Percentiles rank a stretch among this genome's conserved stretches.
These are phyloP conservation scores for Apiospora aurea DNA, from an alignment of 2,329 filamentous ascomycete species.

Conservation along the genomic window DNA sequence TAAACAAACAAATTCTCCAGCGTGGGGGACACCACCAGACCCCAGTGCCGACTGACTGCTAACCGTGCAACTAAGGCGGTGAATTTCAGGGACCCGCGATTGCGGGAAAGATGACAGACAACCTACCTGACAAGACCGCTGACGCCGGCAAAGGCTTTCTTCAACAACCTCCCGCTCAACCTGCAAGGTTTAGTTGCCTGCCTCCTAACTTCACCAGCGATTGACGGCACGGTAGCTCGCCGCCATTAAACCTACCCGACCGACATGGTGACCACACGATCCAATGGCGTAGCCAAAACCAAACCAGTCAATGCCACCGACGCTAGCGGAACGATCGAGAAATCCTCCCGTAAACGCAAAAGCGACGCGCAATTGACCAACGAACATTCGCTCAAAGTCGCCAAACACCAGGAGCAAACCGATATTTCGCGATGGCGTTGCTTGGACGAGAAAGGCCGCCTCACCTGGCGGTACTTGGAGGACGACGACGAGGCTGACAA, in stretches of 20 bases:
- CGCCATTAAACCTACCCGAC: constrained; percentile 6
- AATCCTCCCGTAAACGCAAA: constrained; percentile 49
- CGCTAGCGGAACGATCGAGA: constrained; percentile 21
- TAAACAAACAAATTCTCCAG: constrained; percentile 2
- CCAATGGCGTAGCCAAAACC: constrained; percentile 33
- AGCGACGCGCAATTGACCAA: constrained; percentile 46
- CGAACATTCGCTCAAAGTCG: constrained; percentile 48
- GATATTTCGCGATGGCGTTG: constrained; percentile 87
- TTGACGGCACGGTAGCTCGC: constrained; percentile 23
- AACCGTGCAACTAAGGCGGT: constrained; percentile 16
- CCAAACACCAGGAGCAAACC: constrained; percentile 65
- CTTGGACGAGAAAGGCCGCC: constrained; percentile 80
- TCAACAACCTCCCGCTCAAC: neutral
- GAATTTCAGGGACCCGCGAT: neutral
- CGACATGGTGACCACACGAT: constrained; percentile 45
- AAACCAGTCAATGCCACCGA: constrained; percentile 26
- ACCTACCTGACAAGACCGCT: neutral
- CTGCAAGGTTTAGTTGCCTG: neutral
- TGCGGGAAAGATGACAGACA: neutral
- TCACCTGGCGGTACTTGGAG: constrained; percentile 93
- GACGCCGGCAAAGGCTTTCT: neutral
- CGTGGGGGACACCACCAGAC: neutral
- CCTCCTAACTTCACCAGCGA: neutral
- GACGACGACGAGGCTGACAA: constrained; percentile 72
- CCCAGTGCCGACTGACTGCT: neutral